A percentile compares a stretch with the other conserved stretches of the same genome.
phyloP scores from a whole-genome alignment of 306 rosid genomes.

The Senna tora region DNA sequence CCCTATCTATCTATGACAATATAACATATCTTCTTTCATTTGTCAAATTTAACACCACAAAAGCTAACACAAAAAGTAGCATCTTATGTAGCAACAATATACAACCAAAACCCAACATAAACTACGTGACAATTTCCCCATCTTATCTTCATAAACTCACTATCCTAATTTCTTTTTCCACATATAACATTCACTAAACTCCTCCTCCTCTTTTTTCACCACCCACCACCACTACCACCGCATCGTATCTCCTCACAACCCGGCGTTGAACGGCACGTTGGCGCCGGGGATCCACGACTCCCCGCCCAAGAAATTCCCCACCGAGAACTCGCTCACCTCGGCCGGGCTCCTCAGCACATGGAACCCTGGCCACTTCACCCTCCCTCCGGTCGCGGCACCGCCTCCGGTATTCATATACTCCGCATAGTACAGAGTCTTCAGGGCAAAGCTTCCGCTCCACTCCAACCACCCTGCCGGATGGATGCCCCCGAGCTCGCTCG shows the following conservation, averaged over 20 bases:
- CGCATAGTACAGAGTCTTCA: constrained; percentile 62
- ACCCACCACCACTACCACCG: too few relatives aligned
- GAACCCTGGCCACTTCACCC: constrained; percentile 77
- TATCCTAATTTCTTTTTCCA: neutral
- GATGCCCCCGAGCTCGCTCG: constrained; percentile 50
- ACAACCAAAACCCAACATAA: constrained; percentile 39
- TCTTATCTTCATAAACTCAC: constrained; percentile 9
- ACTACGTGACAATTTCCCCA: constrained; percentile 27
- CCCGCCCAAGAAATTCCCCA: constrained; percentile 61
- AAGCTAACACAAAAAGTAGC: neutral
- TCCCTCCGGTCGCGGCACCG: constrained; percentile 59
- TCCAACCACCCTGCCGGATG: constrained; percentile 66
- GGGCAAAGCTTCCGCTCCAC: constrained; percentile 70
- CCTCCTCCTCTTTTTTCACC: too few relatives aligned
- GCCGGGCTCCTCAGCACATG: constrained; percentile 45
- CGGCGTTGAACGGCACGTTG: constrained; percentile 65
- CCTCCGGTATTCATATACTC: constrained; percentile 69
- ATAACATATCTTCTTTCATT: too few relatives aligned
- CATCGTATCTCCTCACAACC: constrained; percentile 38
- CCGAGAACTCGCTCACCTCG: constrained; percentile 64
- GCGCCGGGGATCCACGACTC: constrained; percentile 56
- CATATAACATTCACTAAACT: too few relatives aligned
- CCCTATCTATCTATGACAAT: too few relatives aligned
- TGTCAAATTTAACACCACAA: neutral
- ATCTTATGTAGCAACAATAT: constrained; percentile 14